phyloP scores from a whole-genome alignment of 768 basidiomycete species.

The Termitomyces sp. region DNA sequence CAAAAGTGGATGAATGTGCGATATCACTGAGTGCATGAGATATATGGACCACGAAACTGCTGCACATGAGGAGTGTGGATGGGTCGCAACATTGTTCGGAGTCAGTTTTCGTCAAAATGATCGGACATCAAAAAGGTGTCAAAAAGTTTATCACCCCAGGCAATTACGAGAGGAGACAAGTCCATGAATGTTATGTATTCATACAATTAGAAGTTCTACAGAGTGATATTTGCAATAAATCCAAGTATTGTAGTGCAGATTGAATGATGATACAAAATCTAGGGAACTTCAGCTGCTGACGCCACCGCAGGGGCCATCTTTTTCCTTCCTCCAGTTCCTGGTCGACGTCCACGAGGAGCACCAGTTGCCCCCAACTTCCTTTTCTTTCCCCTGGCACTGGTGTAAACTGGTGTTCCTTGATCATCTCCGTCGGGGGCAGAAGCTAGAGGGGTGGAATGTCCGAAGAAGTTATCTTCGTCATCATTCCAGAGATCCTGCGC shows the following conservation, averaged over 20 bases:
- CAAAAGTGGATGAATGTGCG: slow-evolving; percentile 2
- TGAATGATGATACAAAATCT: slow-evolving; percentile 1
- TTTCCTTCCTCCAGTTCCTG: slow-evolving; percentile 30
- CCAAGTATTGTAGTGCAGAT: slow-evolving; percentile 2
- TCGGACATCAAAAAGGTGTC: slow-evolving; percentile 9
- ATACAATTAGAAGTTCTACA: neutral
- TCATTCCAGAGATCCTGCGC: slow-evolving; percentile 79
- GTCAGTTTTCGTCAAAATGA: slow-evolving; percentile 10
- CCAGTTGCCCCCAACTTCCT: slow-evolving; percentile 33
- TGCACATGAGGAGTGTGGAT: slow-evolving; percentile 14
- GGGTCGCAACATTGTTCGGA: slow-evolving; percentile 3
- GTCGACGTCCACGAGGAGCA: slow-evolving; percentile 35
- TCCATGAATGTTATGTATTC: neutral
- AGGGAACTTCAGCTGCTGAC: neutral
- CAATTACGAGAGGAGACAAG: too few relatives aligned
- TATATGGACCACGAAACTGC: slow-evolving; percentile 12
- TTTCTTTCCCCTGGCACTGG: slow-evolving; percentile 38
- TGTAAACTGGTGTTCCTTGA: slow-evolving; percentile 21
- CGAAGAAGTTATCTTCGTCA: slow-evolving; percentile 85
- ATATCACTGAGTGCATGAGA: slow-evolving; percentile 16
- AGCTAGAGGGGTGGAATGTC: slow-evolving; percentile 39
- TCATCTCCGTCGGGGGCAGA: slow-evolving; percentile 30
- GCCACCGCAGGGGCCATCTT: slow-evolving; percentile 17
- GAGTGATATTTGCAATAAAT: neutral
- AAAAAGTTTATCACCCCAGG: neutral